Percentiles rank a stretch among this genome's conserved stretches.
Evolutionary conservation across 1,139 yeast species (phyloP).

Genomic region (Hansenula lynferdii): DNA sequence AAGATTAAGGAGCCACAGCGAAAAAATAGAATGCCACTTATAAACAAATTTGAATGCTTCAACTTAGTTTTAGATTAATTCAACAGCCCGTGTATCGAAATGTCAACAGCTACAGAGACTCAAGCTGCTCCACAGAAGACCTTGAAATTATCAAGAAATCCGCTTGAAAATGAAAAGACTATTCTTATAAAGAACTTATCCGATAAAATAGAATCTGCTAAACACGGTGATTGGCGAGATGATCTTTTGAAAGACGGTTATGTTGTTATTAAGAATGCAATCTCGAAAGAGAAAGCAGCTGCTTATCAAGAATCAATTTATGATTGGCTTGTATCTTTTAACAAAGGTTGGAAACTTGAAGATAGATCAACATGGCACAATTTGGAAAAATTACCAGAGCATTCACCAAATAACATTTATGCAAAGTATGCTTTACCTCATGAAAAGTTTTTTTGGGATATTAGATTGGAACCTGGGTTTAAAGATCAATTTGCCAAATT

Average conservation of each 20-base stretch:
- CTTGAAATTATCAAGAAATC: slow-evolving; percentile 3
- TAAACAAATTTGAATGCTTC: too few relatives aligned
- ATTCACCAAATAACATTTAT: slow-evolving; percentile 11
- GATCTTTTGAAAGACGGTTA: slow-evolving; percentile 20
- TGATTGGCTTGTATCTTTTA: slow-evolving; percentile 16
- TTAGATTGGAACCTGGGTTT: slow-evolving; percentile 21
- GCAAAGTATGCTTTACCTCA: slow-evolving; percentile 18
- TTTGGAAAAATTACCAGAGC: slow-evolving; percentile 22
- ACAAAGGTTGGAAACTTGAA: slow-evolving; percentile 16
- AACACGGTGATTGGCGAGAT: slow-evolving; percentile 21
- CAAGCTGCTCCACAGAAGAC: neutral
- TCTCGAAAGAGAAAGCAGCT: slow-evolving; percentile 18
- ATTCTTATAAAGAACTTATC: slow-evolving; percentile 6
- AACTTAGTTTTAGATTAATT: too few relatives aligned
- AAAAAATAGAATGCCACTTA: too few relatives aligned
- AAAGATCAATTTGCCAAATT: slow-evolving; percentile 18
- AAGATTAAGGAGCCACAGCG: too few relatives aligned
- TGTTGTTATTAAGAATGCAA: slow-evolving; percentile 21
- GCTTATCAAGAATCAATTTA: slow-evolving; percentile 14
- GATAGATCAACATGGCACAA: slow-evolving; percentile 23
- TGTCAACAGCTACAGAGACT: neutral
- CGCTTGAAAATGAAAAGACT: slow-evolving; percentile 11
- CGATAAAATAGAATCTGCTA: slow-evolving; percentile 2
- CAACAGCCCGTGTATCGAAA: too few relatives aligned
- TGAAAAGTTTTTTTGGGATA: slow-evolving; percentile 25